Evolutionary conservation across 1,284 basidiomycete species (phyloP), one percentile per base, ranked within the genome.

Genomic region (Amylostereum chailletii): DNA sequence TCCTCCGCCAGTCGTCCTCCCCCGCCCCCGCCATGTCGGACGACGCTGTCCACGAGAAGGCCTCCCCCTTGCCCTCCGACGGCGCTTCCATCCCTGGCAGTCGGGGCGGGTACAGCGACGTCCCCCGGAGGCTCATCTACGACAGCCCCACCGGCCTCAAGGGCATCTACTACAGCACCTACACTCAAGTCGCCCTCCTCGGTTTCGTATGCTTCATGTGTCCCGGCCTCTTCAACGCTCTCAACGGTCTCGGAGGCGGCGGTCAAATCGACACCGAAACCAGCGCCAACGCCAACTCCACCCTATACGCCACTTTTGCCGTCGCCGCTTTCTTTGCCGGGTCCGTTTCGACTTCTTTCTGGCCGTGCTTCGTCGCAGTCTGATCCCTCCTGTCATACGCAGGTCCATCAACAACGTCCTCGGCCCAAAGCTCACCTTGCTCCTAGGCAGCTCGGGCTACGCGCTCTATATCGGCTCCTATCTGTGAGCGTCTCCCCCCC

Each of bases 351-450:
- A 26, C 29, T 42, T 11, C 40, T 41, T 32, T n/a, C 26, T 40
- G 31, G 42, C 42, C 44, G 27, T 26, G 41, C 42, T 19, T 19
- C 19, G 19, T 19, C 19, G 19, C 2, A 38, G 37, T 19, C 27
- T 38, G 38, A 8, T 19, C 34, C 27, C 4, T 37, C 46, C 42
- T 10, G 30, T 33, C 37, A 30, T n/a, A 8, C 38, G 30, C 51
- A 87, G 85, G 34, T 83, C 86, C 29, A 69, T 90, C 65, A 81
- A 88, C 71, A 85, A 91, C 58, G 77, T 78, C 52, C 71, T 93
- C 36, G 90, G 90, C n/a, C 71, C 86, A 31, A 73, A 77, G 19
- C 57, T 81, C 8, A 89, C 88, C 0, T 78, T 93, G 11, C 69
- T 83, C 29, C 57, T 91, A 10, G 90, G 90, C 46, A 83, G 79